phyloP scores from a whole-genome alignment of 306 rosid genomes.

The Parietaria judaica region DNA sequence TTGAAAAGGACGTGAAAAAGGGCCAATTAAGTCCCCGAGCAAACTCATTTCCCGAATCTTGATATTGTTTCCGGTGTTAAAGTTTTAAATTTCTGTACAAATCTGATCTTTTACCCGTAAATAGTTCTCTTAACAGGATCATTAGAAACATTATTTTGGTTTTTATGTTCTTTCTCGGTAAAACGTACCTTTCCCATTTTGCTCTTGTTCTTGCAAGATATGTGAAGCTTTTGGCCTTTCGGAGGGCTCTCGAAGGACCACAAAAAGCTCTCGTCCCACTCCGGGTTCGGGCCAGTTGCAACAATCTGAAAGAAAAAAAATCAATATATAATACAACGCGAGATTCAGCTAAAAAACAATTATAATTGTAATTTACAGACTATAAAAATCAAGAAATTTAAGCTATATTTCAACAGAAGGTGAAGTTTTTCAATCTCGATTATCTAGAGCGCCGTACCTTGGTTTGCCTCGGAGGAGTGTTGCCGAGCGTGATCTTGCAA shows the following conservation, averaged over 20 bases:
- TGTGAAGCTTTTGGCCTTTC: constrained; percentile 94
- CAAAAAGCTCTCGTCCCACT: constrained; percentile 91
- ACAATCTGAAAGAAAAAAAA: constrained; percentile 53
- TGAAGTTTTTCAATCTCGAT: background rate
- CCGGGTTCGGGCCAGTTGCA: constrained; percentile 90
- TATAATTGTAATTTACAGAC: background rate
- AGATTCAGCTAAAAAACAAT: background rate
- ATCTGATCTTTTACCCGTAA: too few relatives aligned
- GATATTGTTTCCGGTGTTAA: too few relatives aligned
- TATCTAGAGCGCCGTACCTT: constrained; percentile 39
- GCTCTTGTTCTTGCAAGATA: constrained; percentile 99
- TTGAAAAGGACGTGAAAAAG: too few relatives aligned
- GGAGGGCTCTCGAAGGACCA: constrained; percentile 99
- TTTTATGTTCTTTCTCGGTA: background rate
- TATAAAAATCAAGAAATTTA: too few relatives aligned
- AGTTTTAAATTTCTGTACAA: too few relatives aligned
- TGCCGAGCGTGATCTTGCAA: constrained; percentile 90
- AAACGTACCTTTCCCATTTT: constrained; percentile 87
- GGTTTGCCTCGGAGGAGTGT: constrained; percentile 78
- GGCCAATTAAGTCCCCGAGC: too few relatives aligned
- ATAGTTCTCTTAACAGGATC: too few relatives aligned
- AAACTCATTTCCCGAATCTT: too few relatives aligned
- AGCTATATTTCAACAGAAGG: too few relatives aligned
- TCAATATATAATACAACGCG: background rate
- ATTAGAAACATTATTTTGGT: too few relatives aligned